These are phyloP conservation scores for Lentinula sp. DNA, from an alignment of 768 basidiomycete genomes.

Conservation along the genomic window DNA sequence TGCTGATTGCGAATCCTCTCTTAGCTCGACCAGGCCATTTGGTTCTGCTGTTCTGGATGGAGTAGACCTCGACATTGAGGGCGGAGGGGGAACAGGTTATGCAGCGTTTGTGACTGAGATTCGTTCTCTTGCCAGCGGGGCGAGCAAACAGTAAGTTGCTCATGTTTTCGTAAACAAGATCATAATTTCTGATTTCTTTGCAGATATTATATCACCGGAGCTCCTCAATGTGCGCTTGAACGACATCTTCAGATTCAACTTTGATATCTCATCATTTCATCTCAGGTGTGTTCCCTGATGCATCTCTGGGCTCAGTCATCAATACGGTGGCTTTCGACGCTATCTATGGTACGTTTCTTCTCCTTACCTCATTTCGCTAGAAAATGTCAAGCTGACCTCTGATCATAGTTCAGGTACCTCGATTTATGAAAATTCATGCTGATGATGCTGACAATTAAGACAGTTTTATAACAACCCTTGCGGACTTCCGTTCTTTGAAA, in stretches of 20 bases:
- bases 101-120: conserved; percentile 51
- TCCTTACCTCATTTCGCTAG: neutral
- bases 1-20: conserved; percentile 22
- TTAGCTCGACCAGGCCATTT: conserved; percentile 58
- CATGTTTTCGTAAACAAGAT: neutral
- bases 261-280: neutral
- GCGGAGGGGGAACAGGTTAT: conserved; percentile 47
- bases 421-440: neutral
- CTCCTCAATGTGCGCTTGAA: conserved; percentile 31
- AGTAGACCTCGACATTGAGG: conserved; percentile 76
- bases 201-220: conserved; percentile 63
- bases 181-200: neutral
- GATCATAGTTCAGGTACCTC: conserved; percentile 6
- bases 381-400: neutral
- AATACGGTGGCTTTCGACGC: conserved; percentile 64
- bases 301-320: conserved; percentile 50
- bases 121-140: conserved; percentile 41
- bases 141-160: conserved; percentile 43
- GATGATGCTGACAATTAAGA: conserved; percentile 10
- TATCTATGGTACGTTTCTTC: conserved; percentile 42
- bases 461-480: conserved; percentile 58
- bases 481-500: conserved; percentile 41
- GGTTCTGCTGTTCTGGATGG: conserved; percentile 69
- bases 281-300: conserved; percentile 58
- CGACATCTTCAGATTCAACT: neutral